Base-by-base conservation (phyloP, 768 basidiomycete species). In the Boletellus sp. region DNA sequence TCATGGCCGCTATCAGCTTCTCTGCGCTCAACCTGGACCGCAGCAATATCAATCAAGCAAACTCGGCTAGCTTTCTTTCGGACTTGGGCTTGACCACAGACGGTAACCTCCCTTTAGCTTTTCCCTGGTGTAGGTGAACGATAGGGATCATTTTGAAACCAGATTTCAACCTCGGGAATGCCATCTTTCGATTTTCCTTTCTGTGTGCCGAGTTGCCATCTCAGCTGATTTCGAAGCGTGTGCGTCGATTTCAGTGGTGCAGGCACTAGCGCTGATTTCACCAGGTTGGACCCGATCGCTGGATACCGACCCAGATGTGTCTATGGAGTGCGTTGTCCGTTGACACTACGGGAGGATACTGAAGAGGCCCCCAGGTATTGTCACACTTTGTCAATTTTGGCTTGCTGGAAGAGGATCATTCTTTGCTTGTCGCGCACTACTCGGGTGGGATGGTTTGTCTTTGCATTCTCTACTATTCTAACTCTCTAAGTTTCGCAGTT, bases 291-390 rank as follows among this genome's bases (percentile, higher is more conserved):
- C 81, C 82, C 3, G 83, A 85, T 61, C 74, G 78, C 22, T 84
- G 79, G 81, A 81, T 82, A 62, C 79, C 81, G 6, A 74, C 71
- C 1, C 80, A 82, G 59, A 79, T 82, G 68, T 77, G 75, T 43
- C 51, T 74, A 16, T 81, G 79, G 79, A 75, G 77, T 66, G 36
- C 49, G 53, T 37, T 20, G 3, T 3, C 4, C n/a, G 13, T 11
- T 2, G 19, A 0, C 9, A 28, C 6, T 3, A 28, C 17, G 17
- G 6, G 5, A 39, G 11, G 5, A 16, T 24, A 22, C 52, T 45
- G 11, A 55, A 3, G 0, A 6, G 23, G 28, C 4, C 16, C 2
- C 17, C 32, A 66, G 65, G 69, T 13, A 60, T 80, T 39, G 71
- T 83, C 6, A 75, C 80, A 7, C 56, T 73, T 22, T 63, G 62